Evolutionary conservation across 2,329 filamentous ascomycete species (phyloP).

Genomic region (Cryphonectria naterciae): DNA sequence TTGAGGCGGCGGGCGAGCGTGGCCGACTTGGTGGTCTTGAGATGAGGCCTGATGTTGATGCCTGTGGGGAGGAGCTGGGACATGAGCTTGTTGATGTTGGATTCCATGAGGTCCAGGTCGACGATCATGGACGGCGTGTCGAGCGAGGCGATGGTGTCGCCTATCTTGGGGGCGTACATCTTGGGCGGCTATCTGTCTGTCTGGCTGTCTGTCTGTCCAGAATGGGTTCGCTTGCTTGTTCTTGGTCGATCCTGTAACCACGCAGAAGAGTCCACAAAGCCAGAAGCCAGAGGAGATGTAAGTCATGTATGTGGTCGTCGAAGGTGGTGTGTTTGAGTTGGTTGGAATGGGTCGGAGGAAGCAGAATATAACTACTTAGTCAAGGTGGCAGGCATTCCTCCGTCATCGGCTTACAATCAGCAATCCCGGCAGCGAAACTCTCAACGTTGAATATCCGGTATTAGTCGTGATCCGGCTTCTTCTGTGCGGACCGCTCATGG

Average conservation of each 20-base stretch:
- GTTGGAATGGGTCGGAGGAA: not conserved
- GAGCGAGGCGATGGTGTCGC: constrained; percentile 47
- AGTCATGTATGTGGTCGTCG: not conserved
- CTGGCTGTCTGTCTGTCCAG: no score
- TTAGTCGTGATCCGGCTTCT: constrained; percentile 1
- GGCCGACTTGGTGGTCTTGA: constrained; percentile 58
- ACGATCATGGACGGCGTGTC: constrained; percentile 62
- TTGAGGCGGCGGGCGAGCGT: constrained; percentile 48
- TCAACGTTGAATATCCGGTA: not conserved
- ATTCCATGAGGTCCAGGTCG: constrained; percentile 55
- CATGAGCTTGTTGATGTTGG: constrained; percentile 54
- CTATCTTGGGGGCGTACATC: constrained; percentile 45
- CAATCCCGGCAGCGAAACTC: not conserved
- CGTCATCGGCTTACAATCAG: constrained; percentile 20
- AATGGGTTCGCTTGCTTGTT: not conserved
- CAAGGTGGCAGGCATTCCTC: constrained; percentile 4
- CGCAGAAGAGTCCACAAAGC: not conserved
- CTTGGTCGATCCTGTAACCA: not conserved
- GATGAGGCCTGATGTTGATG: constrained; percentile 51
- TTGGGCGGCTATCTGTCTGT: not conserved
- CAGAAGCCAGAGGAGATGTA: not conserved
- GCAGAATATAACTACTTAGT: not conserved
- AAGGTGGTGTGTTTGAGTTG: not conserved
- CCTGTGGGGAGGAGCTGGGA: constrained; percentile 49
- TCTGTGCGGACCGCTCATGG: not conserved